A percentile compares a stretch with the other conserved stretches of the same genome.
phyloP scores from a whole-genome alignment of 352 stramenopile genomes.

The Halophytophthora batemanensis region DNA sequence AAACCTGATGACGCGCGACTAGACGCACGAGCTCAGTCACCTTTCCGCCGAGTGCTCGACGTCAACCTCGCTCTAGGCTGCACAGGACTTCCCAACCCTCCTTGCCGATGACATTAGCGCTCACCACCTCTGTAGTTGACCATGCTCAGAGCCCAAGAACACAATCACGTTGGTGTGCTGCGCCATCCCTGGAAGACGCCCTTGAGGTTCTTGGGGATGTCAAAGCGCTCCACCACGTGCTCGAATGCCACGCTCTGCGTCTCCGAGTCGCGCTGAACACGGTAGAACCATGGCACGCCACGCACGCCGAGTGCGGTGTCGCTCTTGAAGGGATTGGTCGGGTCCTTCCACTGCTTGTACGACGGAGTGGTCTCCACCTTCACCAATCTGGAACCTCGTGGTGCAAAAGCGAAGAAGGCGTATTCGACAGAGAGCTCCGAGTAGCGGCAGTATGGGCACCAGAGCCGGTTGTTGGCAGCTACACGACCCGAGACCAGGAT shows the following conservation, averaged over 20 bases:
- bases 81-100: background rate
- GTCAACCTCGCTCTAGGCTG: background rate
- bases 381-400: conserved; percentile 48
- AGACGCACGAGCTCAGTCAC: too few relatives aligned
- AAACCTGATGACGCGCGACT: too few relatives aligned
- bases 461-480: conserved; percentile 60
- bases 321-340: conserved; percentile 59
- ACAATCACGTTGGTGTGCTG: conserved; percentile 21
- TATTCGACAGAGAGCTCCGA: conserved; percentile 66
- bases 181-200: conserved; percentile 29
- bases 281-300: conserved; percentile 63
- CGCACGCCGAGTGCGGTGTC: conserved; percentile 45
- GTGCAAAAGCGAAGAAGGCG: conserved; percentile 69
- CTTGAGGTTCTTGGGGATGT: conserved; percentile 17
- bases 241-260: conserved; percentile 18
- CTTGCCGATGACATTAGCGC: background rate
- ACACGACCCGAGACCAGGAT: conserved; percentile 64
- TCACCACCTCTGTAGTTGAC: background rate
- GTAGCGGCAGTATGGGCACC: conserved; percentile 77
- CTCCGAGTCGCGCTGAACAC: conserved; percentile 30
- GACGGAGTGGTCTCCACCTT: conserved; percentile 50
- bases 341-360: conserved; percentile 71
- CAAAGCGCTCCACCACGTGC: conserved; percentile 19
- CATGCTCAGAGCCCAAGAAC: conserved; percentile 1
- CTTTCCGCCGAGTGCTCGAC: background rate